Evolutionary conservation across 2,329 filamentous ascomycete genomes (phyloP), one percentile per base, ranked within the genome.

Genomic region (Immersiporthe knoxdaviesiana): DNA sequence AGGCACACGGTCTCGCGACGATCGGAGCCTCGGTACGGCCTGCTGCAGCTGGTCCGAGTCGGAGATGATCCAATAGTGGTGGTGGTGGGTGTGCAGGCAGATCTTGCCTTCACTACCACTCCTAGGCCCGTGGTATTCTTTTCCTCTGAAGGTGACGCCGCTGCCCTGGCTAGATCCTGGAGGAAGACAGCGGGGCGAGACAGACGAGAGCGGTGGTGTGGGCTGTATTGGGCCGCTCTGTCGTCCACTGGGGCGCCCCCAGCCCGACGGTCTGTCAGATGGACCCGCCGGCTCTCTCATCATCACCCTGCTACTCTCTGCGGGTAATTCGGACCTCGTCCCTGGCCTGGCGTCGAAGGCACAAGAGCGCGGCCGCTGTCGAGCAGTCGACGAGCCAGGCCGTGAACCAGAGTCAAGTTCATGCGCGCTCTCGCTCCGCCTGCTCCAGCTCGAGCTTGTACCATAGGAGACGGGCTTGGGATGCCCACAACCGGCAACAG

Each of bases 41-140:
- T 68, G 47, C 63, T 66, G 39, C 47, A 70, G 67, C 41, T 50
- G 44, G 37, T 52, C 30, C 3, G 68, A 56, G 35, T 64, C 66
- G 16, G 70, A 68, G 12, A 65, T 64, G 32, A 72, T 71, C 87
- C 87, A 88, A 80, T 88, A 89, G 79, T 89, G 87, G 76, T 89
- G 87, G 74, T 89, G 86, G 74, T 89, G 87, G 72, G 84, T 87
- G 76, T 89, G 87, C 69, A 87, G 73, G 73, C 86, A 87, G 72
- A 85, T 41, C 41, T 69, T 68, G 24, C 58, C 66, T 12, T 64
- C 63, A 6, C 11, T 5, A 0, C 30, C 44, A 18, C 65, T 44
- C 52, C 39, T 44, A 16, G 56, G 39, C 7, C 50, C 12, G 16
- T 37, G 54, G 37, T 65, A 67, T 16, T 61, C n/a, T 58, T 41